Conservation (phyloP, 83 land plant species). For the Thuja plicata region DNA sequence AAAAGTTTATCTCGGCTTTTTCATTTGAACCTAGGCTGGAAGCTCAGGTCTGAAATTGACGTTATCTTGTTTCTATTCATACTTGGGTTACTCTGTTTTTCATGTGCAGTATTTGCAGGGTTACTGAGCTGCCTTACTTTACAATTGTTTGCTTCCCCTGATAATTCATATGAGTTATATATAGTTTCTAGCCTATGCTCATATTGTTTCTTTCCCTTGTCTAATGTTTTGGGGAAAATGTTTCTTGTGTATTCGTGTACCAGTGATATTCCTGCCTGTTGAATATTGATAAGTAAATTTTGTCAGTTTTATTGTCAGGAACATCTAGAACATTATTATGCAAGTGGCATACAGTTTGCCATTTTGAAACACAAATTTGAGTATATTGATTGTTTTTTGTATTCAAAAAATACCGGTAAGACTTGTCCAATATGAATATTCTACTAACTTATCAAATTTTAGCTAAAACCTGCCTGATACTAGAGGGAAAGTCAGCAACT, state of each 20-base stretch:
- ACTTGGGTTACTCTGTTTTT: neutral
- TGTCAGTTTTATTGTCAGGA: constrained; percentile 1
- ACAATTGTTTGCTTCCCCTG: neutral
- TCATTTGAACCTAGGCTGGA: constrained; percentile 64
- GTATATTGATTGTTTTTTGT: neutral
- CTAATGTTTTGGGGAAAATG: neutral
- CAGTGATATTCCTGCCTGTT: neutral
- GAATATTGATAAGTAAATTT: neutral
- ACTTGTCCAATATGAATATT: neutral
- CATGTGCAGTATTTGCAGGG: neutral
- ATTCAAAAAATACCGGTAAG: neutral
- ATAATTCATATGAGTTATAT: neutral
- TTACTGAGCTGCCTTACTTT: neutral
- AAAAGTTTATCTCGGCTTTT: constrained; percentile 54
- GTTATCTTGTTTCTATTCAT: constrained; percentile 7
- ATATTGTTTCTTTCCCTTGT: neutral
- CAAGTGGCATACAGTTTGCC: neutral
- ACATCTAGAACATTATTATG: neutral
- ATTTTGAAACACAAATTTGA: neutral
- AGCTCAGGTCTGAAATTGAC: constrained; percentile 34
- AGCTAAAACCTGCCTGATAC: neutral
- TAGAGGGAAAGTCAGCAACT: neutral
- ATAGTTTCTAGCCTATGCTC: neutral
- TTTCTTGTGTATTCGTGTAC: neutral
- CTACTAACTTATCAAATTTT: neutral